Percentiles rank a stretch among this genome's conserved stretches.
phyloP scores from a whole-genome alignment of 352 stramenopile species.

The Pythium dissotocum region DNA sequence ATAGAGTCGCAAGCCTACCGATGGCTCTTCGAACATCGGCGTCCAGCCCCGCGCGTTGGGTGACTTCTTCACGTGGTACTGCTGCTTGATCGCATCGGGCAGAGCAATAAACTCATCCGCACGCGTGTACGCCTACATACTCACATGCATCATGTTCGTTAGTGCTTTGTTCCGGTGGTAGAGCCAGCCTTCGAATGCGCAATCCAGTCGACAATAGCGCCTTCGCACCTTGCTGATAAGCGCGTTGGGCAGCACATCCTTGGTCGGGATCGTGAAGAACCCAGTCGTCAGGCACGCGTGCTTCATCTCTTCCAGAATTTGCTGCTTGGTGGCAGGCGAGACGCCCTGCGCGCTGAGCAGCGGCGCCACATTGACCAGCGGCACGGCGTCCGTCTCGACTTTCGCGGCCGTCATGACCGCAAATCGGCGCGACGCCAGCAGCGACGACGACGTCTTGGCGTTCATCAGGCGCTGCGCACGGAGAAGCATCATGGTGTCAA shows the following conservation, averaged over 20 bases:
- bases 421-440: conserved; percentile 20
- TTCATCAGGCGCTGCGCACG: conserved; percentile 18
- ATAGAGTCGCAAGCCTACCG: too few species aligned
- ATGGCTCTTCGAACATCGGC: conserved; percentile 82
- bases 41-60: conserved; percentile 79
- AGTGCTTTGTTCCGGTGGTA: not conserved
- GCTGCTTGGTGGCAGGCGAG: conserved; percentile 33
- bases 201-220: not conserved
- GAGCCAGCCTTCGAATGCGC: not conserved
- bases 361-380: conserved; percentile 69
- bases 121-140: conserved; percentile 51
- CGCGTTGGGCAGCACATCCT: conserved; percentile 48
- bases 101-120: conserved; percentile 72
- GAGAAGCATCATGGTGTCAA: conserved; percentile 13
- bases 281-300: conserved; percentile 55
- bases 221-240: conserved; percentile 48
- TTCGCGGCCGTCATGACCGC: conserved; percentile 53
- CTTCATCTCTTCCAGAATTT: conserved; percentile 61
- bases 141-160: not conserved
- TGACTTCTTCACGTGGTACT: conserved; percentile 79
- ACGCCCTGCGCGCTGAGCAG: conserved; percentile 34
- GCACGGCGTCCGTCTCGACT: conserved; percentile 49
- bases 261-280: conserved; percentile 81
- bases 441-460: conserved; percentile 6
- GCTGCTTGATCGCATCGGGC: conserved; percentile 56